phyloP scores from a whole-genome alignment of 495 filamentous ascomycete species.

The Bryoglossum gracile region DNA sequence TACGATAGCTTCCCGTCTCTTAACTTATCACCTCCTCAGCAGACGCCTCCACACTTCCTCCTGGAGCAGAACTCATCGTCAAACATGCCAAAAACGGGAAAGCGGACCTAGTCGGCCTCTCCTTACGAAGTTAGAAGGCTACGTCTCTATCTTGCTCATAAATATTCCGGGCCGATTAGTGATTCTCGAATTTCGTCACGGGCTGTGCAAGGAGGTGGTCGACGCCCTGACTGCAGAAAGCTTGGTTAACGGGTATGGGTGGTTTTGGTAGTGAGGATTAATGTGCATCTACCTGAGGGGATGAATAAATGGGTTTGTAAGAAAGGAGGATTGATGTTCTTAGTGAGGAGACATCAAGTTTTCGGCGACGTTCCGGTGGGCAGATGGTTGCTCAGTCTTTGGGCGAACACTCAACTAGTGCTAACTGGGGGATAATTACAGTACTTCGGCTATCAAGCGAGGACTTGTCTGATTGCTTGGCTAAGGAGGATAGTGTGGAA shows the following conservation, averaged over 20 bases:
- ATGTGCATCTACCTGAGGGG: neutral
- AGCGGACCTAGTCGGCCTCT: slow-evolving; percentile 5
- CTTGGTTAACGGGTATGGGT: neutral
- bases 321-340: neutral
- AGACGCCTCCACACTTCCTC: slow-evolving; percentile 29
- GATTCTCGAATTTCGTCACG: slow-evolving; percentile 7
- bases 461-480: slow-evolving; percentile 26
- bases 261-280: neutral
- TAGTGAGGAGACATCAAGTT: slow-evolving; percentile 4
- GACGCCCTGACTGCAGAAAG: too few species aligned
- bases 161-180: neutral
- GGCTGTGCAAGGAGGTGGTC: neutral
- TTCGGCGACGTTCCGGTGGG: neutral
- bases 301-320: neutral
- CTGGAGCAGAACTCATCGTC: slow-evolving; percentile 27
- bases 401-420: too few species aligned
- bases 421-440: too few species aligned
- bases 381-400: too few species aligned
- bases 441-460: too few species aligned
- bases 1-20: slow-evolving; percentile 25
- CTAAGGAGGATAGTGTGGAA: slow-evolving; percentile 28
- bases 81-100: slow-evolving; percentile 25
- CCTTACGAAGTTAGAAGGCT: slow-evolving; percentile 6
- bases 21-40: slow-evolving; percentile 30
- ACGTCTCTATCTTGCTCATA: slow-evolving; percentile 19